These are phyloP conservation scores for Anisogramma anomala DNA, from an alignment of 2,329 filamentous ascomycete species.

Conservation along the genomic window DNA sequence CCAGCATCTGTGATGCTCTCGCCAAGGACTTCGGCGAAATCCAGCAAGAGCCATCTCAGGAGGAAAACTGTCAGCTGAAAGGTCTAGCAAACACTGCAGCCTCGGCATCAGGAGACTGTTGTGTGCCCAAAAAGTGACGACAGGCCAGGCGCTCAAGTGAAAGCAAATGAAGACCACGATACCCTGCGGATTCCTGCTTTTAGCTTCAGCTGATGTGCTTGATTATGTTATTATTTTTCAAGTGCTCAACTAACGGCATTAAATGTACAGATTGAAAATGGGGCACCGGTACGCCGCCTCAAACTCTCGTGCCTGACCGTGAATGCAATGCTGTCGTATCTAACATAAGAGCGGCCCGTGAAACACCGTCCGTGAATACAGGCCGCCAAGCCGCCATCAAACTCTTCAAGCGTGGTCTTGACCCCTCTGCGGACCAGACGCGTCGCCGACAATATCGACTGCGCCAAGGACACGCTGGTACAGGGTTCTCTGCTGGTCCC, in stretches of 20 bases:
- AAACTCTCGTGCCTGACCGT: neutral
- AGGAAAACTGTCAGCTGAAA: slow-evolving; percentile 26
- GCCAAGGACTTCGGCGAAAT: slow-evolving; percentile 47
- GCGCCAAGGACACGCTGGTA: neutral
- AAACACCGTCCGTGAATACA: neutral
- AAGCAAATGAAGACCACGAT: neutral
- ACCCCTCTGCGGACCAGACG: neutral
- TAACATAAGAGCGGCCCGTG: neutral
- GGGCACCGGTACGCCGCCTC: neutral
- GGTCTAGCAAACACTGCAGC: slow-evolving; percentile 36
- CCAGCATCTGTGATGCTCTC: slow-evolving; percentile 48
- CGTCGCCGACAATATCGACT: neutral
- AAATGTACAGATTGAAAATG: slow-evolving; percentile 6
- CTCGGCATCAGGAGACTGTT: slow-evolving; percentile 40
- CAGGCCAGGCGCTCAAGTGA: neutral
- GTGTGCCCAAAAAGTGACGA: slow-evolving; percentile 29
- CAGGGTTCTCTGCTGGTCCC: neutral
- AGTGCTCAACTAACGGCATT: slow-evolving; percentile 2
- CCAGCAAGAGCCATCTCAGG: slow-evolving; percentile 16
- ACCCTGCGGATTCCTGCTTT: neutral
- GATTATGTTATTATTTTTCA: slow-evolving; percentile 15
- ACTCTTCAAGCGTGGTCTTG: no score
- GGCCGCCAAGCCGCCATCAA: neutral
- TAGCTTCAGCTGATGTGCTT: slow-evolving; percentile 8
- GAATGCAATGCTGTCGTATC: neutral